Percentiles rank a stretch among this genome's conserved stretches.
phyloP scores from a whole-genome alignment of 257 asterid genomes.

The Solanum gracilifrons region DNA sequence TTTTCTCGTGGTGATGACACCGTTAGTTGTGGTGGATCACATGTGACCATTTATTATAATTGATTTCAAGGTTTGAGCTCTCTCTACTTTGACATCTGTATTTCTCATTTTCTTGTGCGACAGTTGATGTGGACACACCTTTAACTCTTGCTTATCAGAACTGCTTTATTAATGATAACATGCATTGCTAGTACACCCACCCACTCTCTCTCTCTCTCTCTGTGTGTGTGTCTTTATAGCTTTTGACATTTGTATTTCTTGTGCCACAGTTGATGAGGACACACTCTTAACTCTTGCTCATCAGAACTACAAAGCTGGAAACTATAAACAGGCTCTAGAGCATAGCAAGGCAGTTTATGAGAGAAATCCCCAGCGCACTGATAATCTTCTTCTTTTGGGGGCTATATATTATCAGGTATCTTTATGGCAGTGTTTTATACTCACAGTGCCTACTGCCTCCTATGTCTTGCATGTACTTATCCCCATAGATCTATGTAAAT shows the following conservation, averaged over 20 bases:
- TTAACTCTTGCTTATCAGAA: conserved; percentile 83
- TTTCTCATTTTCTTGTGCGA: conserved; percentile 3
- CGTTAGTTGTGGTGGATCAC: neutral
- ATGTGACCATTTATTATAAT: neutral
- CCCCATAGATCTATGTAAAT: neutral
- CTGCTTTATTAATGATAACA: neutral
- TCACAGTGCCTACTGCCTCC: neutral
- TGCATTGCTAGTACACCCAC: neutral
- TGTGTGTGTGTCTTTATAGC: neutral
- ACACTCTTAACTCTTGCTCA: conserved; percentile 75
- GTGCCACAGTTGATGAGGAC: conserved; percentile 78
- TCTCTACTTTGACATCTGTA: neutral
- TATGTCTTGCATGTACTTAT: neutral
- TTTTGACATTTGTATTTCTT: neutral
- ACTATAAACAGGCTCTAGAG: conserved; percentile 81
- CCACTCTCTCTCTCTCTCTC: neutral
- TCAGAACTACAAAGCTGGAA: conserved; percentile 81
- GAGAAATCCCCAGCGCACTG: conserved; percentile 75
- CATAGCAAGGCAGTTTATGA: conserved; percentile 84
- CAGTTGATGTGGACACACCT: conserved; percentile 84
- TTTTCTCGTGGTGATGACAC: neutral
- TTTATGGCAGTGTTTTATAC: neutral
- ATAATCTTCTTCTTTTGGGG: conserved; percentile 92
- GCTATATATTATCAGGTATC: conserved; percentile 87
- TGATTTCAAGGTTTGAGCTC: neutral